A percentile compares a stretch with the other conserved stretches of the same genome.
phyloP scores from a whole-genome alignment of 768 basidiomycete genomes.

The Astraeus odoratus region DNA sequence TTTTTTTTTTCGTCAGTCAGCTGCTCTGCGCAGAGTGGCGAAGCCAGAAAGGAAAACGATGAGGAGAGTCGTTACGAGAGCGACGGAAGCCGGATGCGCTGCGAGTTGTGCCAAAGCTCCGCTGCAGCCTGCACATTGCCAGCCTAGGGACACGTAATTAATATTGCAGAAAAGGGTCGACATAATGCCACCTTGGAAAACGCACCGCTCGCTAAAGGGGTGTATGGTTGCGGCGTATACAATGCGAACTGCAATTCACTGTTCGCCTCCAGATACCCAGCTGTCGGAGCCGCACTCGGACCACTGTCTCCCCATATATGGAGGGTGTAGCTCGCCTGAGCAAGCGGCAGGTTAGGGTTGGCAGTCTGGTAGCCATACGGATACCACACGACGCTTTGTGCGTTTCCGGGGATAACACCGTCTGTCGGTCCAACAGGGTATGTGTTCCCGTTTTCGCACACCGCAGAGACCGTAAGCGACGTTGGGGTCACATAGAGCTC shows the following conservation, averaged over 20 bases:
- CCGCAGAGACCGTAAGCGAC: constrained; percentile 54
- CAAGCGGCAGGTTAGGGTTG: constrained; percentile 48
- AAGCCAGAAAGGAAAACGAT: constrained; percentile 28
- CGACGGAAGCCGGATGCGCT: constrained; percentile 27
- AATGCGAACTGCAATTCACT: constrained; percentile 50
- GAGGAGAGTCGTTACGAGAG: constrained; percentile 25
- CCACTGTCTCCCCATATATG: constrained; percentile 53
- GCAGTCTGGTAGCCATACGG: constrained; percentile 47
- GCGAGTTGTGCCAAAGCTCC: constrained; percentile 24
- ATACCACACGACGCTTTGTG: constrained; percentile 52
- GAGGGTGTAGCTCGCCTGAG: constrained; percentile 53
- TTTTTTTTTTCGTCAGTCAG: constrained; percentile 18
- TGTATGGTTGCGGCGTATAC: constrained; percentile 54
- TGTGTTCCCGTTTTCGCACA: constrained; percentile 62
- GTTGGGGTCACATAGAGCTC: constrained; percentile 45
- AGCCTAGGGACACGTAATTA: constrained; percentile 13
- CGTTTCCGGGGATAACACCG: constrained; percentile 44
- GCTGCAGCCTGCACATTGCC: constrained; percentile 24
- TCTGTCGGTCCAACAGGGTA: constrained; percentile 57
- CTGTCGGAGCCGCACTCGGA: constrained; percentile 36
- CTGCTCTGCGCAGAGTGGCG: constrained; percentile 26
- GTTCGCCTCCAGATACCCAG: constrained; percentile 51
- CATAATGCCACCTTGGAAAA: not conserved
- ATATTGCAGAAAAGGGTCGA: not conserved
- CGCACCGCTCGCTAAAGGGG: constrained; percentile 40